Evolutionary conservation across 164 flowering plant genomes (phyloP).

Genomic region (Aristolochia contorta): DNA sequence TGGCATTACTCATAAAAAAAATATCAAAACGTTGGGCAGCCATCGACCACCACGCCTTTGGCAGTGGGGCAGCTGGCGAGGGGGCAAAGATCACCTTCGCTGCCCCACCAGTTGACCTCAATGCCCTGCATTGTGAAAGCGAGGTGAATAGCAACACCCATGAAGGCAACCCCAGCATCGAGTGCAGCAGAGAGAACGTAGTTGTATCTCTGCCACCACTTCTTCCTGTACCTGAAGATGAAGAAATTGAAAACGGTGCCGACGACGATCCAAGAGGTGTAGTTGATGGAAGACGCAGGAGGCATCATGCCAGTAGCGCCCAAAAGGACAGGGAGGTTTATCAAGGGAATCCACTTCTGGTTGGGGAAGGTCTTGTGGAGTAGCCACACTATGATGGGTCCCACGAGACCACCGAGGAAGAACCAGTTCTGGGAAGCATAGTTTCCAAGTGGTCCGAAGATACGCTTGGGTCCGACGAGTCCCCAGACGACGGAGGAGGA

Average conservation of each 20-base stretch:
- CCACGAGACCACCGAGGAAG: conserved; percentile 78
- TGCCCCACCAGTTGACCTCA: conserved; percentile 73
- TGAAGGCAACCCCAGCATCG: conserved; percentile 90
- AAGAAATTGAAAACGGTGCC: conserved; percentile 87
- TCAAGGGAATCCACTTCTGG: conserved; percentile 73
- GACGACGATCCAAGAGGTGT: conserved; percentile 64
- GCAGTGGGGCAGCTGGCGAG: conserved; percentile 80
- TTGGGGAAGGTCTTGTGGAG: conserved; percentile 70
- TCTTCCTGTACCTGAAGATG: conserved; percentile 63
- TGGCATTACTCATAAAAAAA: too few relatives aligned
- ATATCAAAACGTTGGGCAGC: conserved; percentile 66
- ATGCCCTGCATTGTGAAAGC: conserved; percentile 41
- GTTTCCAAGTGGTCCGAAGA: conserved; percentile 63
- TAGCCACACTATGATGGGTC: conserved; percentile 70
- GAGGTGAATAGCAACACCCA: conserved; percentile 69
- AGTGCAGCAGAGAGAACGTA: conserved; percentile 84
- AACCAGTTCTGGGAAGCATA: conserved; percentile 78
- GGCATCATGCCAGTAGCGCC: conserved; percentile 85
- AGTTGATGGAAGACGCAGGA: conserved; percentile 75
- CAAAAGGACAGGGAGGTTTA: conserved; percentile 80
- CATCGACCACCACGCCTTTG: conserved; percentile 48
- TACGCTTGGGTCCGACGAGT: conserved; percentile 71
- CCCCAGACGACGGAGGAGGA: conserved; percentile 98
- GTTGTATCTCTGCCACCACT: conserved; percentile 91
- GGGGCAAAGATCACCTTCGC: conserved; percentile 60